Evolutionary conservation across 2,329 filamentous ascomycete species (phyloP).

Genomic region (Trichophyton benhamiae): DNA sequence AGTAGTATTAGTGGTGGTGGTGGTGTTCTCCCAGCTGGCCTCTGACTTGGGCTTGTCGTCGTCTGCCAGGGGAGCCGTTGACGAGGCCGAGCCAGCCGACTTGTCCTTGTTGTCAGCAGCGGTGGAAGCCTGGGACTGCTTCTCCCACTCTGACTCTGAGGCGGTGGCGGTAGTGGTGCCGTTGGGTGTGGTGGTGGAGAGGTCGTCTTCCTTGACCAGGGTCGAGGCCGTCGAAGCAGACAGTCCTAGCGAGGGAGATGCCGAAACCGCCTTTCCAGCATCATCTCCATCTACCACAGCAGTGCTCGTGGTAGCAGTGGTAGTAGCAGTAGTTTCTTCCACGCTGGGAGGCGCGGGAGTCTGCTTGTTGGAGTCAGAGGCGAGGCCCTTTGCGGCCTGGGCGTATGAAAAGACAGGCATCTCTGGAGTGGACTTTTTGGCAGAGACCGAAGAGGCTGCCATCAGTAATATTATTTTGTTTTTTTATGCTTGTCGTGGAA

Average conservation of each 20-base stretch:
- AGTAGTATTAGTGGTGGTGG: too few relatives aligned
- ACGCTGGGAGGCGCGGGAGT: not conserved
- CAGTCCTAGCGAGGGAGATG: constrained; percentile 41
- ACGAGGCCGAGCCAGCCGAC: constrained; percentile 12
- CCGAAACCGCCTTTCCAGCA: constrained; percentile 16
- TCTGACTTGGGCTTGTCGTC: constrained; percentile 28
- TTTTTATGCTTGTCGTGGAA: too few relatives aligned
- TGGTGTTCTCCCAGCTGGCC: not conserved
- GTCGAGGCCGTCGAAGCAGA: constrained; percentile 44
- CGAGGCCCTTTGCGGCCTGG: constrained; percentile 78
- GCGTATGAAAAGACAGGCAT: constrained; percentile 76
- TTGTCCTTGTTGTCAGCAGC: constrained; percentile 46
- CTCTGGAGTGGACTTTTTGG: constrained; percentile 23
- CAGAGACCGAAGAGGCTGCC: constrained; percentile 22
- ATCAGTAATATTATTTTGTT: too few relatives aligned
- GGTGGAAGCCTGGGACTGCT: constrained; percentile 50
- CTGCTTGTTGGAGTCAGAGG: constrained; percentile 28
- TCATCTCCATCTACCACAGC: not conserved
- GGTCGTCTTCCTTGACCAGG: constrained; percentile 48
- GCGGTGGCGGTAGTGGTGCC: not conserved
- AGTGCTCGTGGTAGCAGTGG: constrained; percentile 8
- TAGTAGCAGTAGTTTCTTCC: not conserved
- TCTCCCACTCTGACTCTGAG: constrained; percentile 53
- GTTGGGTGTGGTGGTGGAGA: constrained; percentile 50
- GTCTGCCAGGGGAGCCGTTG: constrained; percentile 18